Percentiles rank a stretch among this genome's conserved stretches.
phyloP scores from a whole-genome alignment of 371 early-diverging fungal species.

The Rhizopus sp. region DNA sequence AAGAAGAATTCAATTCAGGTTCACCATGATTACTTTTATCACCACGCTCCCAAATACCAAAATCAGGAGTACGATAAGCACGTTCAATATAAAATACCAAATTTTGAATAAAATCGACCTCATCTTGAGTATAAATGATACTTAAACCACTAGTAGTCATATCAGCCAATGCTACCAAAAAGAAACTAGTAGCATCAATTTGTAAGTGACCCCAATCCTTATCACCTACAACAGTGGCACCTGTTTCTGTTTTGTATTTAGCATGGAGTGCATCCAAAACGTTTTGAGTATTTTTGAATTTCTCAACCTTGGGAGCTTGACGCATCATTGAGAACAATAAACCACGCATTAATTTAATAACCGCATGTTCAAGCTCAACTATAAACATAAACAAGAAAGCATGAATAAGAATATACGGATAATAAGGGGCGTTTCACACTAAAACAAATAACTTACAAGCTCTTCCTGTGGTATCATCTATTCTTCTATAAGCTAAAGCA shows the following conservation, averaged over 20 bases:
- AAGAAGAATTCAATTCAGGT: constrained; percentile 86
- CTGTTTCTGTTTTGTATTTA: constrained; percentile 85
- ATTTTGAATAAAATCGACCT: constrained; percentile 91
- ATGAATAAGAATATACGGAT: not conserved
- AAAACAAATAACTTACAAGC: constrained; percentile 71
- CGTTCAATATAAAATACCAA: constrained; percentile 90
- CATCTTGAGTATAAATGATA: constrained; percentile 84
- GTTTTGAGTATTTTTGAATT: constrained; percentile 78
- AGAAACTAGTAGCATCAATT: constrained; percentile 87
- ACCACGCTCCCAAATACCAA: constrained; percentile 92
- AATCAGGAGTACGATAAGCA: constrained; percentile 82
- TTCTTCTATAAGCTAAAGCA: constrained; percentile 80
- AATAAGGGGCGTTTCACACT: too few relatives aligned
- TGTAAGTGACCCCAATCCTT: constrained; percentile 82
- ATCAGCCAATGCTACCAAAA: constrained; percentile 78
- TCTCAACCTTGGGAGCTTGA: constrained; percentile 82
- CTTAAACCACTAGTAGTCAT: constrained; percentile 84
- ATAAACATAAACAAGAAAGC: too few relatives aligned
- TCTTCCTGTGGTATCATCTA: constrained; percentile 82
- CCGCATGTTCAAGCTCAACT: constrained; percentile 87
- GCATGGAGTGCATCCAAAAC: constrained; percentile 80
- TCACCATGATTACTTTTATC: constrained; percentile 89
- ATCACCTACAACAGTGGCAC: constrained; percentile 88
- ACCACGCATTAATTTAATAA: constrained; percentile 78
- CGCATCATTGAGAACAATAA: constrained; percentile 87